Conservation (phyloP, 2,329 filamentous ascomycete genomes). For the Ilyonectria sp. region DNA sequence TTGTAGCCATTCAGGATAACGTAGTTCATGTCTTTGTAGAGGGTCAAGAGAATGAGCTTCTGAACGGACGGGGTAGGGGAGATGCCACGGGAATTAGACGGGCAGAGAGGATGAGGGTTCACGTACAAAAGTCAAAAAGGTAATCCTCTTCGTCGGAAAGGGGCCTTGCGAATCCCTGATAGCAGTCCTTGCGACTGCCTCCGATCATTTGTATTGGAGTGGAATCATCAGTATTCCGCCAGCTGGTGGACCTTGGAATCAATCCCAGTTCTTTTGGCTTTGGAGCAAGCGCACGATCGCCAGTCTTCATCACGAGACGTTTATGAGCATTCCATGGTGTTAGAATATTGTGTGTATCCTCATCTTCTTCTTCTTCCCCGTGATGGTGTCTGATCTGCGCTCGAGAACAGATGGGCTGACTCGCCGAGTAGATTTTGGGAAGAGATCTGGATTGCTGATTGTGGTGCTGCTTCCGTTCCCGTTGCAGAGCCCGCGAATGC, state of each 20-base stretch:
- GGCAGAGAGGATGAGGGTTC: neutral
- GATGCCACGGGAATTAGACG: no score
- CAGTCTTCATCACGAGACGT: neutral
- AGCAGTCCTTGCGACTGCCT: conserved; percentile 6
- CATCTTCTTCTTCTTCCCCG: neutral
- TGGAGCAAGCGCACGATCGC: neutral
- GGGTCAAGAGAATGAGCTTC: no score
- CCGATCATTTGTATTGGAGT: conserved; percentile 18
- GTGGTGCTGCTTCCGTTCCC: neutral
- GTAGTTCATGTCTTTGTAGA: conserved; percentile 6
- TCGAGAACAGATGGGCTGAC: neutral
- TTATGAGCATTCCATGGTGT: no score
- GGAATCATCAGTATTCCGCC: no score
- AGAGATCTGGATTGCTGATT: neutral
- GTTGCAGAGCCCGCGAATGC: conserved; percentile 2
- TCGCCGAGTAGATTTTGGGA: neutral
- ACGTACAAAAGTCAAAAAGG: conserved; percentile 26
- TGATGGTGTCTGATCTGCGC: no score
- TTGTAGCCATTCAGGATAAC: conserved; percentile 14
- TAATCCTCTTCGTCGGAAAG: conserved; percentile 19
- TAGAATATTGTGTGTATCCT: neutral
- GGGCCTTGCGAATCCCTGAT: conserved; percentile 6
- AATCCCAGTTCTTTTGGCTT: neutral
- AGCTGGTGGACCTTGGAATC: neutral
- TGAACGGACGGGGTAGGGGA: no score